Evolutionary conservation across 2,329 filamentous ascomycete species (phyloP), one percentile per base, ranked within the genome.

Genomic region (Clarireedia hainanense): DNA sequence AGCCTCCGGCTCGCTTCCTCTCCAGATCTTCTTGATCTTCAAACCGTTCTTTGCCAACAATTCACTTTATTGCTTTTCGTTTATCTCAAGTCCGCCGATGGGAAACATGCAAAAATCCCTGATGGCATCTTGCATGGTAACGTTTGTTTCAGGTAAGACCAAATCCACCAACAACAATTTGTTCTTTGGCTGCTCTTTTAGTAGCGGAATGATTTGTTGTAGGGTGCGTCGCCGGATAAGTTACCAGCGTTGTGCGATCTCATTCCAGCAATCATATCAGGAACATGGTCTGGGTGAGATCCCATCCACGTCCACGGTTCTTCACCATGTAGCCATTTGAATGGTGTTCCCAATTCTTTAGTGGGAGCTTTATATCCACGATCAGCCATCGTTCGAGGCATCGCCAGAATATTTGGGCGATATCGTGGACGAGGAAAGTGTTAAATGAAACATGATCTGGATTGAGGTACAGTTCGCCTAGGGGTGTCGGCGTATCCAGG

Each of bases 1-100:
- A 14, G 43, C 43, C 23, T 45, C 43, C 15, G 63, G 57, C 36
- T 60, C 59, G 55, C 61, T 63, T 52, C 59, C 61, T 50, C 60
- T 63, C 62, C 60, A 65, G 39, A 65, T 63, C 42, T 64, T 65
- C 56, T 58, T 61, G 23, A 64, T 63, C 15, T 49, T 50, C 50
- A 64, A 57, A 2, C 62, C 62, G 52, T 51, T 62, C 51, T 55
- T 64, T 17, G 50, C 57, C 15, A 64, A 48, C 36, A 64, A 42
- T n/a, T 57, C 50, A 20, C 49, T 62, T 61, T 60, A 63, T 34
- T 64, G 61, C 3, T 34, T 51, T 43, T 63, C 63, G 47, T 55
- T 64, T 40, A 62, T 62, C 53, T 65, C 62, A 47, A 65, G 37
- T 5, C 61, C 63, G 27, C 58, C 62, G 23, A 63, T 57, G 10